Percentiles rank a stretch among this genome's conserved stretches.
Evolutionary conservation across 1,284 basidiomycete species (phyloP).

Genomic region (Mycosarcoma maydis): DNA sequence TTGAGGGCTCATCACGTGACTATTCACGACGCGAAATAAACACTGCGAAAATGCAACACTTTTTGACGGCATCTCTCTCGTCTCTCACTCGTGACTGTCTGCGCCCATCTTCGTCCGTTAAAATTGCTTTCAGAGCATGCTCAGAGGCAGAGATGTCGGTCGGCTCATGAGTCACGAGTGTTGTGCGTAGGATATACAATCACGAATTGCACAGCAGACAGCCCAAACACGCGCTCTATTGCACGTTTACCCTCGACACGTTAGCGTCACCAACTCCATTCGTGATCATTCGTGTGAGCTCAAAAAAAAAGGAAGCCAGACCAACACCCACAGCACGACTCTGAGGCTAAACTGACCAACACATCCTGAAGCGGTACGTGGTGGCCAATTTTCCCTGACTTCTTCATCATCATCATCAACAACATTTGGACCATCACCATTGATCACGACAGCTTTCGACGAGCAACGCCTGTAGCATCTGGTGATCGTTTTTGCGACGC

Average conservation of each 20-base stretch:
- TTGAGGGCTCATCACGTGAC: slow-evolving; percentile 23
- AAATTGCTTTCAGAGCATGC: too few species aligned
- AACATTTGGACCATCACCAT: neutral
- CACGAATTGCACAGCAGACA: too few species aligned
- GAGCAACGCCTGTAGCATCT: slow-evolving; percentile 2
- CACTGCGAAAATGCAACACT: slow-evolving; percentile 9
- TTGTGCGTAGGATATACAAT: too few species aligned
- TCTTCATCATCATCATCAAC: neutral
- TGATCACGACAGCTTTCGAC: neutral
- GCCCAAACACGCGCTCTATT: neutral
- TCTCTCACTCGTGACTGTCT: too few species aligned
- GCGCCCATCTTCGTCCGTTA: too few species aligned
- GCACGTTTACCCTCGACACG: neutral
- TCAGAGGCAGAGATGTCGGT: too few species aligned
- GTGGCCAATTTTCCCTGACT: too few species aligned
- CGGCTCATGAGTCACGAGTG: too few species aligned
- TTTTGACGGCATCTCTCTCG: neutral
- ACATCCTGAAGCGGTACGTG: too few species aligned
- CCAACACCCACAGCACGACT: neutral
- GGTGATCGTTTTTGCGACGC: neutral
- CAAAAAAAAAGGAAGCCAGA: neutral
- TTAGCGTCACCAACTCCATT: neutral
- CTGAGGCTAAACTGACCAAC: too few species aligned
- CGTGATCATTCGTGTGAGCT: neutral
- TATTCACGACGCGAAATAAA: slow-evolving; percentile 33